Percentiles rank a stretch among this genome's conserved stretches.
Conservation (phyloP, 1,284 basidiomycete species). For the Ceratorhiza oryzae-sativae region DNA sequence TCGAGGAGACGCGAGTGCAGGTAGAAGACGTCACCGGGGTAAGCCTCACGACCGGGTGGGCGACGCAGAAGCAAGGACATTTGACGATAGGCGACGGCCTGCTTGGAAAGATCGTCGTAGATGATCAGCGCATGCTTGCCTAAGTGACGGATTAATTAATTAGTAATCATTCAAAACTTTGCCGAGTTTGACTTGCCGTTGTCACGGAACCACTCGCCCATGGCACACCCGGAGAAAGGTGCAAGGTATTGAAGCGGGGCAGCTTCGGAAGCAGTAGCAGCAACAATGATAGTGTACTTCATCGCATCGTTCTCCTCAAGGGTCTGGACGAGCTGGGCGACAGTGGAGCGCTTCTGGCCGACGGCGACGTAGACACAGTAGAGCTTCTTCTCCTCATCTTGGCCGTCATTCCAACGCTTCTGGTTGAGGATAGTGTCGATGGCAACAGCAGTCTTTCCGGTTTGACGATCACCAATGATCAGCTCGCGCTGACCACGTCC, state of each 20-base stretch:
- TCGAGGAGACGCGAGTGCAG: conserved; percentile 99
- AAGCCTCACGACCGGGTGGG: conserved; percentile 99
- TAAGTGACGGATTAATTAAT: conserved; percentile 48
- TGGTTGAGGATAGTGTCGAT: conserved; percentile 99
- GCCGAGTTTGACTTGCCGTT: conserved; percentile 80
- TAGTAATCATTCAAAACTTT: not conserved
- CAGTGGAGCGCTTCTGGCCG: conserved; percentile 99
- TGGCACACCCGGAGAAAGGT: conserved; percentile 99
- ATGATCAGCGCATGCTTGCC: conserved; percentile 86
- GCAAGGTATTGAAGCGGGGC: conserved; percentile 99
- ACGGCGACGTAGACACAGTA: conserved; percentile 99
- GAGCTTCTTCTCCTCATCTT: conserved; percentile 96
- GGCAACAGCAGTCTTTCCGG: conserved; percentile 98
- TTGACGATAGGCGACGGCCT: conserved; percentile 99
- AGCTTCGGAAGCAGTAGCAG: conserved; percentile 98
- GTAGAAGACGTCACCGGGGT: conserved; percentile 99
- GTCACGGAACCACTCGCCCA: conserved; percentile 99
- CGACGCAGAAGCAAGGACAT: conserved; percentile 99
- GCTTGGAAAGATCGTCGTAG: conserved; percentile 99
- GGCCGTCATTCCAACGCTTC: conserved; percentile 98
- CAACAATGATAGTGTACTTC: conserved; percentile 99
- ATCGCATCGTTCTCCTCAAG: conserved; percentile 99
- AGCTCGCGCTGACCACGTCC: conserved; percentile 99
- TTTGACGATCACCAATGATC: conserved; percentile 99
- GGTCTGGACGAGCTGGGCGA: conserved; percentile 98